These are phyloP conservation scores for Aspergillus diversus DNA, from an alignment of 495 filamentous ascomycete species.

Conservation along the genomic window DNA sequence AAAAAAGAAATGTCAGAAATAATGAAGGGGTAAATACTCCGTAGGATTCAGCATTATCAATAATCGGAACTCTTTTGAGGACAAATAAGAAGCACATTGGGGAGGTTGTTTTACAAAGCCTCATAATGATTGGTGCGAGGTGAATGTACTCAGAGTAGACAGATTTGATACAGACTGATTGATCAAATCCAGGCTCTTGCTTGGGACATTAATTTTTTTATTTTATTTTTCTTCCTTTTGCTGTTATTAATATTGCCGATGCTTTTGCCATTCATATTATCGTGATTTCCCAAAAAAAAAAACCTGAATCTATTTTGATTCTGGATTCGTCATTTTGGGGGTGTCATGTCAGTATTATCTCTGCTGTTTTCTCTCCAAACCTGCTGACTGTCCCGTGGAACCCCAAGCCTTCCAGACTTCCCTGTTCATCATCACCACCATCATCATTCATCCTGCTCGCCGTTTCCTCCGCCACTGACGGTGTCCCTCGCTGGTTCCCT, in stretches of 20 bases:
- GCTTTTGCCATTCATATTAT: neutral
- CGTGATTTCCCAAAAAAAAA: too few species aligned
- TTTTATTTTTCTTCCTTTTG: too few species aligned
- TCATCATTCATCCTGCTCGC: slow-evolving; percentile 13
- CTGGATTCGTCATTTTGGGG: slow-evolving; percentile 10
- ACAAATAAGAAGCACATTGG: slow-evolving; percentile 1
- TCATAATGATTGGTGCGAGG: neutral
- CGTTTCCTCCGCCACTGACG: slow-evolving; percentile 17
- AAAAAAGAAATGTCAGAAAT: neutral
- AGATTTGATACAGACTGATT: neutral
- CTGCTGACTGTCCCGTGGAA: slow-evolving; percentile 20
- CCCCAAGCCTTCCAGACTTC: slow-evolving; percentile 9
- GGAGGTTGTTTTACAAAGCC: slow-evolving; percentile 1
- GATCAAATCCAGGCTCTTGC: neutral
- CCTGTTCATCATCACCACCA: slow-evolving; percentile 15
- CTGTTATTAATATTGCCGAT: neutral
- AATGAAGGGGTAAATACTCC: slow-evolving; percentile 7
- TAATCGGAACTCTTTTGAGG: neutral
- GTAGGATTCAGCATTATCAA: neutral
- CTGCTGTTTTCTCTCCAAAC: neutral
- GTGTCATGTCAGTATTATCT: slow-evolving; percentile 1
- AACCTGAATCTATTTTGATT: neutral
- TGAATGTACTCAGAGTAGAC: neutral
- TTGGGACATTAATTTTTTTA: too few species aligned
- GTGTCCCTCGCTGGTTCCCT: slow-evolving; percentile 17